Conservation (phyloP, 495 filamentous ascomycete genomes). For the Aspergillus coremiiformis region DNA sequence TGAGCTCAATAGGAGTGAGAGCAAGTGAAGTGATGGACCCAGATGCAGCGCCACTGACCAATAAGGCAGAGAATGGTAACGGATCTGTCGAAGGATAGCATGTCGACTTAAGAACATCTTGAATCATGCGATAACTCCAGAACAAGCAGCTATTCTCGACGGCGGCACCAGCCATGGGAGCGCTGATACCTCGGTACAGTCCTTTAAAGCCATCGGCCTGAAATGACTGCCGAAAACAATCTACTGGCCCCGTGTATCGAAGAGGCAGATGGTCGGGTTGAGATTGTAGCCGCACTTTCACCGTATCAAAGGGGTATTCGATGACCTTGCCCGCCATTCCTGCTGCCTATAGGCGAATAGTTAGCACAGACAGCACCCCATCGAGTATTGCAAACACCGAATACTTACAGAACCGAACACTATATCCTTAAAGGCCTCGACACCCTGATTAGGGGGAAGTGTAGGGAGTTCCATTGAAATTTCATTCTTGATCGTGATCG, state of each 20-base stretch:
- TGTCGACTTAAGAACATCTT: slow-evolving; percentile 57
- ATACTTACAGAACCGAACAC: slow-evolving; percentile 71
- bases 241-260: slow-evolving; percentile 77
- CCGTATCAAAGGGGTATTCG: slow-evolving; percentile 97
- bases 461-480: slow-evolving; percentile 36
- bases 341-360: slow-evolving; percentile 48
- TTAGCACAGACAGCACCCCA: slow-evolving; percentile 5
- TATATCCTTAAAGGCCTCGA: slow-evolving; percentile 73
- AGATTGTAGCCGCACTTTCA: slow-evolving; percentile 70
- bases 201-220: slow-evolving; percentile 61
- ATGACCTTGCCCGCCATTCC: slow-evolving; percentile 92
- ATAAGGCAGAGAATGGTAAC: slow-evolving; percentile 64
- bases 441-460: slow-evolving; percentile 44
- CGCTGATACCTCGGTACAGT: slow-evolving; percentile 88
- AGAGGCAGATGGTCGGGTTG: slow-evolving; percentile 79
- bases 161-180: slow-evolving; percentile 84
- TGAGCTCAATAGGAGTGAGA: slow-evolving; percentile 90
- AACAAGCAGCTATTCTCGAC: slow-evolving; percentile 92
- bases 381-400: neutral
- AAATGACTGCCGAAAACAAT: slow-evolving; percentile 86
- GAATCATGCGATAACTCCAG: slow-evolving; percentile 69
- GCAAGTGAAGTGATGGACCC: slow-evolving; percentile 88
- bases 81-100: slow-evolving; percentile 44
- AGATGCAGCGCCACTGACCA: slow-evolving; percentile 70
- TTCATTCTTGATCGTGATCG: slow-evolving; percentile 30